A percentile compares a stretch with the other conserved stretches of the same genome.
Conservation (phyloP, 805 yeast species). For the Peterozyma xylosa region DNA sequence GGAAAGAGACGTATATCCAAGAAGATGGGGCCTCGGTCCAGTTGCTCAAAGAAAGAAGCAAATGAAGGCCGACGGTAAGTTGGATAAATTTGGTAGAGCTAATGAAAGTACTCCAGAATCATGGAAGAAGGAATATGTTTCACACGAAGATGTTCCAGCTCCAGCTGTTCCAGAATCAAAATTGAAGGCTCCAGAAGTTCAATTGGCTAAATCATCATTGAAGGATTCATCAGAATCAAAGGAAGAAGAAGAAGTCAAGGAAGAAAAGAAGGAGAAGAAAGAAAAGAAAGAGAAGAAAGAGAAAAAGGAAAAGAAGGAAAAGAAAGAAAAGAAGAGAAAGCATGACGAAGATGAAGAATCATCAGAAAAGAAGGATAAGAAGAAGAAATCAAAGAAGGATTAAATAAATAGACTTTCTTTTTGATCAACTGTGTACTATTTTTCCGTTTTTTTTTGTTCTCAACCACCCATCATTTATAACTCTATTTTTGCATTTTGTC, state of each 20-base stretch:
- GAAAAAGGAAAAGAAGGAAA: constrained; percentile 40
- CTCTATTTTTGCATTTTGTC: not conserved
- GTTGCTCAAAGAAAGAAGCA: constrained; percentile 98
- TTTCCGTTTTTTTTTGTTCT: constrained; percentile 6
- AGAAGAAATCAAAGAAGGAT: constrained; percentile 30
- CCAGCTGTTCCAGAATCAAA: constrained; percentile 52
- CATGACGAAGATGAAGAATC: constrained; percentile 43
- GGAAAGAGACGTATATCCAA: constrained; percentile 99
- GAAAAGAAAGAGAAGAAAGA: constrained; percentile 14
- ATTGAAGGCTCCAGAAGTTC: constrained; percentile 28
- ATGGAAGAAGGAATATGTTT: constrained; percentile 84
- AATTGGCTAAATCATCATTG: constrained; percentile 41
- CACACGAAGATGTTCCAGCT: constrained; percentile 56
- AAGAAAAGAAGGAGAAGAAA: constrained; percentile 23
- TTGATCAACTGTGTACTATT: constrained; percentile 11
- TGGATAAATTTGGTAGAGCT: constrained; percentile 90
- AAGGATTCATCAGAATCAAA: constrained; percentile 31
- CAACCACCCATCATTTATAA: not conserved
- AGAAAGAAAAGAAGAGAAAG: constrained; percentile 47
- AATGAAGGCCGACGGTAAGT: constrained; percentile 93
- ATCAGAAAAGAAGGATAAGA: constrained; percentile 55
- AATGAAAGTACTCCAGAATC: constrained; percentile 90
- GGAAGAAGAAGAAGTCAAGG: constrained; percentile 22
- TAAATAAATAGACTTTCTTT: not conserved
- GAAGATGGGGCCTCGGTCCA: constrained; percentile 99